A percentile compares a stretch with the other conserved stretches of the same genome.
phyloP scores from a whole-genome alignment of 371 early-diverging fungal species.

The Chytridium lagenaria region DNA sequence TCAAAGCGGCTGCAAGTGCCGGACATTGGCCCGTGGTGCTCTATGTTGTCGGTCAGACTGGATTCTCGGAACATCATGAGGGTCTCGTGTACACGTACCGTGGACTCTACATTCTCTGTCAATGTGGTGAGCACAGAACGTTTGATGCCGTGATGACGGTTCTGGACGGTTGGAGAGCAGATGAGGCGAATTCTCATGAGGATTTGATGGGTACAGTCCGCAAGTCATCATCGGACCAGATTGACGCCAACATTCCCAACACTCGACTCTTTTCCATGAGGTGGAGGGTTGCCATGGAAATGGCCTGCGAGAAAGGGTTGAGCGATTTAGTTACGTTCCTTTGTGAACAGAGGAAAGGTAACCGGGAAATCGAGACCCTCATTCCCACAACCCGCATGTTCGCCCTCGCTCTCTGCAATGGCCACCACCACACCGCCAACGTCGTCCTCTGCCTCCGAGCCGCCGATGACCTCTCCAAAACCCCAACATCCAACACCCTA shows the following conservation, averaged over 20 bases:
- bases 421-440: background rate
- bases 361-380: background rate
- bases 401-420: background rate
- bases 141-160: constrained; percentile 5
- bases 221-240: background rate
- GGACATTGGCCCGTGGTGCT: constrained; percentile 14
- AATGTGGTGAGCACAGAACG: constrained; percentile 7
- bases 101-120: constrained; percentile 10
- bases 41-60: background rate
- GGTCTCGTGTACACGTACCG: constrained; percentile 9
- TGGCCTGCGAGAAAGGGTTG: constrained; percentile 9
- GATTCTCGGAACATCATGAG: constrained; percentile 11
- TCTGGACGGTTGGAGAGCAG: constrained; percentile 6
- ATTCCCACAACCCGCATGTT: background rate
- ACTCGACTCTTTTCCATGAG: background rate
- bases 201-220: background rate
- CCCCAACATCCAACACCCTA: no score
- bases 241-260: background rate
- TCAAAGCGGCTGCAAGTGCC: background rate
- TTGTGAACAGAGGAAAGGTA: background rate
- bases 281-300: constrained; percentile 8
- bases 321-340: background rate
- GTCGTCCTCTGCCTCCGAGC: background rate
- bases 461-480: background rate
- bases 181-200: background rate